Evolutionary conservation across 1,139 yeast species (phyloP).

Genomic region (Casaregolazyma suthepensis): DNA sequence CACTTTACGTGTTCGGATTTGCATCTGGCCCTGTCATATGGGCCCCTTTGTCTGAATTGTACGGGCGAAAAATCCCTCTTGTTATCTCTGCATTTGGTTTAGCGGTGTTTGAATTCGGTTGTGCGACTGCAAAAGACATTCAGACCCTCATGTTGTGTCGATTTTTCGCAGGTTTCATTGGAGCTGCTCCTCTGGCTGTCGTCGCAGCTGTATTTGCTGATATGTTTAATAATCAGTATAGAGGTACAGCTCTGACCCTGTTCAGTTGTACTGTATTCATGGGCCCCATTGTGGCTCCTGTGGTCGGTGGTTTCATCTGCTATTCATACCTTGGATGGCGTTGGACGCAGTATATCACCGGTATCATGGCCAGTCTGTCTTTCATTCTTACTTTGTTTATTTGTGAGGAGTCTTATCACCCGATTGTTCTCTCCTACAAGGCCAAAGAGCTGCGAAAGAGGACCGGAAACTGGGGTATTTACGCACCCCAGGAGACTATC

Average conservation of each 20-base stretch:
- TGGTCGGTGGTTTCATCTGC: slow-evolving; percentile 34
- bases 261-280: slow-evolving; percentile 63
- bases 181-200: slow-evolving; percentile 76
- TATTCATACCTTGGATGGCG: slow-evolving; percentile 47
- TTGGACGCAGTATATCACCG: slow-evolving; percentile 53
- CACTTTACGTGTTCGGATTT: slow-evolving; percentile 72
- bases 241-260: slow-evolving; percentile 67
- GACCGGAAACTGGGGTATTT: slow-evolving; percentile 66
- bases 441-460: slow-evolving; percentile 45
- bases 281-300: slow-evolving; percentile 72
- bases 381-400: slow-evolving; percentile 32
- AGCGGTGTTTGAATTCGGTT: slow-evolving; percentile 58
- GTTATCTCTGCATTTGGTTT: slow-evolving; percentile 51
- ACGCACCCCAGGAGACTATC: slow-evolving; percentile 77
- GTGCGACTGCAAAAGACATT: slow-evolving; percentile 64
- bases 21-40: slow-evolving; percentile 77
- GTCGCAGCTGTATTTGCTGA: slow-evolving; percentile 84
- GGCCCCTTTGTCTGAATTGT: slow-evolving; percentile 75
- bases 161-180: slow-evolving; percentile 68
- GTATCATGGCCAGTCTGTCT: slow-evolving; percentile 41
- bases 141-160: slow-evolving; percentile 70
- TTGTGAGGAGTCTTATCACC: slow-evolving; percentile 45
- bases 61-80: slow-evolving; percentile 60
- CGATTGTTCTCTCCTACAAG: slow-evolving; percentile 38
- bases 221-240: slow-evolving; percentile 49